Evolutionary conservation across 164 flowering plant genomes (phyloP).

Genomic region (Vitis rupestris): DNA sequence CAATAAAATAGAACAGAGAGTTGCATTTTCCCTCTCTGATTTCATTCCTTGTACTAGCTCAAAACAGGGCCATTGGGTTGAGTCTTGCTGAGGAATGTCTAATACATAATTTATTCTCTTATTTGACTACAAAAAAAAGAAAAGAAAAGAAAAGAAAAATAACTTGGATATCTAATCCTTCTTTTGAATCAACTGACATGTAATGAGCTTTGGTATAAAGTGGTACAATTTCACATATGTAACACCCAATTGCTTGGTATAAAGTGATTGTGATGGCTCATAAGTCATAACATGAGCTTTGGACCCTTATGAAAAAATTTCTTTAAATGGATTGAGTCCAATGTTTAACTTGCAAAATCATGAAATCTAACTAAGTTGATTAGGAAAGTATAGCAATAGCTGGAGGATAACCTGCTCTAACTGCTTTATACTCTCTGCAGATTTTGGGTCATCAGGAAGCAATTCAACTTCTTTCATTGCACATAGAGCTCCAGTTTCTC

Average conservation of each 20-base stretch:
- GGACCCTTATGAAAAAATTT: background rate
- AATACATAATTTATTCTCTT: no score
- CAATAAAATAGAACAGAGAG: no score
- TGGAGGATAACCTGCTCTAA: constrained; percentile 69
- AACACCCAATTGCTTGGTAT: background rate
- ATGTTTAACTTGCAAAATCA: background rate
- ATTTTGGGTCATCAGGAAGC: constrained; percentile 81
- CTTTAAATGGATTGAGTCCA: background rate
- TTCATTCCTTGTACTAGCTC: no score
- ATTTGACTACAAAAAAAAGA: no score
- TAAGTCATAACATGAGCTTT: no score
- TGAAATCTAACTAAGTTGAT: background rate
- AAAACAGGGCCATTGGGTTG: no score
- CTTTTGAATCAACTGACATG: no score
- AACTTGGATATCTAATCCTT: no score
- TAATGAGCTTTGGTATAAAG: background rate
- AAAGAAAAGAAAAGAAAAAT: no score
- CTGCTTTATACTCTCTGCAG: constrained; percentile 78
- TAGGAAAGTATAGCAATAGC: background rate
- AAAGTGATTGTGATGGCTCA: background rate
- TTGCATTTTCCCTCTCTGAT: no score
- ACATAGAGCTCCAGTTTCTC: constrained; percentile 89
- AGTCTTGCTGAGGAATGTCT: no score
- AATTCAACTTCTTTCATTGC: constrained; percentile 97
- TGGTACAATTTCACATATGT: background rate